phyloP scores from a whole-genome alignment of 2,329 filamentous ascomycete species.

The Colletotrichum costaricense region DNA sequence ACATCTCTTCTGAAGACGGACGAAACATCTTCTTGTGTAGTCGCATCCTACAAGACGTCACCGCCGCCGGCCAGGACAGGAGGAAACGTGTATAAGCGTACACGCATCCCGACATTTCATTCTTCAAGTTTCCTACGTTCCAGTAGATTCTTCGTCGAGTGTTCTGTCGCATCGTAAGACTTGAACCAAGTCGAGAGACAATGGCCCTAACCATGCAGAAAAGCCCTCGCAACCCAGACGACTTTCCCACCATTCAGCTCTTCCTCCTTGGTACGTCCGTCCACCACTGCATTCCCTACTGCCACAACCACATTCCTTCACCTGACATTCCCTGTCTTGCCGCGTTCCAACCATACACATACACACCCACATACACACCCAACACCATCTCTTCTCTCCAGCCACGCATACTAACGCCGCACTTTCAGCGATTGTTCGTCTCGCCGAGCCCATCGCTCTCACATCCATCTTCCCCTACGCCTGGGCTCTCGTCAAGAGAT shows the following conservation, averaged over 20 bases:
- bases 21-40: conserved; percentile 4
- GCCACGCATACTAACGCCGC: conserved; percentile 34
- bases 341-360: neutral
- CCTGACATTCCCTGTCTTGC: conserved; percentile 2
- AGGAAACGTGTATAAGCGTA: conserved; percentile 32
- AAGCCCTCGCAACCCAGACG: conserved; percentile 71
- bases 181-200: conserved; percentile 51
- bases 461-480: conserved; percentile 95
- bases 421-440: conserved; percentile 82
- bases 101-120: conserved; percentile 30
- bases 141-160: conserved; percentile 32
- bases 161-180: conserved; percentile 59
- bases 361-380: neutral
- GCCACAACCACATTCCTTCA: neutral
- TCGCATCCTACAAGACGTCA: conserved; percentile 8
- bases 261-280: conserved; percentile 79
- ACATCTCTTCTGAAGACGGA: conserved; percentile 29
- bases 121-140: conserved; percentile 35
- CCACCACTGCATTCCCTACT: conserved; percentile 29
- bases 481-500: conserved; percentile 83
- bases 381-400: conserved; percentile 8
- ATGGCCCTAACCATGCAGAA: conserved; percentile 65
- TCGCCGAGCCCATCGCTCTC: conserved; percentile 91
- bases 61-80: conserved; percentile 22
- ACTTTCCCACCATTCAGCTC: conserved; percentile 85